Evolutionary conservation across 345 rosid genomes (phyloP), one percentile per base, ranked within the genome.

Genomic region (Brassica carinata): DNA sequence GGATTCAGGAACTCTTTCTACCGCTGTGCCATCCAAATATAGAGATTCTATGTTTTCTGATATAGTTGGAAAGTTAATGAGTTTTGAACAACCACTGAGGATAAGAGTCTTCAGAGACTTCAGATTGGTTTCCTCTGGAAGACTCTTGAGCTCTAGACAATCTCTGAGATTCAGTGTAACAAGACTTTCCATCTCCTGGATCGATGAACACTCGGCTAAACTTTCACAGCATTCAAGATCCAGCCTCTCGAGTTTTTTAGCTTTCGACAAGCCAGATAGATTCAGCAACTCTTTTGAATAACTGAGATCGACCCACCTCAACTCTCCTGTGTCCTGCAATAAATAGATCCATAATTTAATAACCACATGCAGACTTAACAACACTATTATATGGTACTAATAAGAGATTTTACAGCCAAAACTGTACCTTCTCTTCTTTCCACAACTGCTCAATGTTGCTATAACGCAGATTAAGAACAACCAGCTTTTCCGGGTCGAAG

Each of bases 391-490:
- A 61, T 61, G 55, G 34, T 33, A 2, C 33, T 45, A 48, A n/a
- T 17, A 17, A 61, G 27, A 66, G 70, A 23, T 6, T 74, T 31
- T 17, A 48, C 18, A 15, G 63, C 65, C 5, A 3, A 29, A 5
- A 2, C 9, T 11, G 9, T 82, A 86, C 85, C 83, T 79, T 78
- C 5, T 33, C 74, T 15, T 64, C 69, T 64, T 72, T 36, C 85
- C 85, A 86, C 0, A 86, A 40, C 40, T 80, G 61, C 31, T n/a
- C n/a, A 15, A 86, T 34, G 17, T 45, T 48, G 79, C 89, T 75
- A 18, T 65, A 8, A 14, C 40, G 58, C 19, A 86, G 48, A 43
- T 33, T 68, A 36, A 84, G 84, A 58, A 72, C 77, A 30, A 84
- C 57, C 23, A 79, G 81, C 4, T 84, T 78, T 45, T 82, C 70